These are phyloP conservation scores for Hyphopichia burtonii DNA, from an alignment of 1,139 yeast species.

Conservation along the genomic window DNA sequence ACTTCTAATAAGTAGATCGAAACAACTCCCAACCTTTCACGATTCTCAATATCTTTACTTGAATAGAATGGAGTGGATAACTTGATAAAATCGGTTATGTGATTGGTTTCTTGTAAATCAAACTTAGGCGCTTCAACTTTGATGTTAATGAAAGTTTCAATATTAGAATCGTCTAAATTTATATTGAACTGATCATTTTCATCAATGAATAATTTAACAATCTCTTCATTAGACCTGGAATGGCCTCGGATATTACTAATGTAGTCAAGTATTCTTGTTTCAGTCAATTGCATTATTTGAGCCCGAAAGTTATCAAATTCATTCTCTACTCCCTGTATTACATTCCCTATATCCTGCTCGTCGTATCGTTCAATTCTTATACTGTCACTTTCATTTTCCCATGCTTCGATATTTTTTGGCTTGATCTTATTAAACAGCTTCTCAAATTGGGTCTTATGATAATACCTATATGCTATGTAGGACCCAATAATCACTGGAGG, in stretches of 20 bases:
- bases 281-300: conserved; percentile 28
- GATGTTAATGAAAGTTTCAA: conserved; percentile 31
- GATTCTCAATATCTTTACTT: conserved; percentile 14
- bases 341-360: conserved; percentile 30
- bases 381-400: conserved; percentile 10
- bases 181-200: conserved; percentile 30
- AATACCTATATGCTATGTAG: conserved; percentile 21
- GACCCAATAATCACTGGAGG: conserved; percentile 36
- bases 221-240: conserved; percentile 5
- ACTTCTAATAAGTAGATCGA: conserved; percentile 30
- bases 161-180: conserved; percentile 19
- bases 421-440: conserved; percentile 12
- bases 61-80: conserved; percentile 32
- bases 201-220: conserved; percentile 19
- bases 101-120: conserved; percentile 5
- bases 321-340: conserved; percentile 36
- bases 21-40: conserved; percentile 31
- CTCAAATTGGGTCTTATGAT: conserved; percentile 14
- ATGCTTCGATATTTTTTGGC: conserved; percentile 9
- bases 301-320: conserved; percentile 35
- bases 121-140: conserved; percentile 6
- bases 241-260: conserved; percentile 6
- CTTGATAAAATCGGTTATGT: conserved; percentile 25
- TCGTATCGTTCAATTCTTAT: conserved; percentile 31
- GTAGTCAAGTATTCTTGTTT: conserved; percentile 22